These are phyloP conservation scores for Peniophora sp. DNA, from an alignment of 1,284 basidiomycete species.

Conservation along the genomic window DNA sequence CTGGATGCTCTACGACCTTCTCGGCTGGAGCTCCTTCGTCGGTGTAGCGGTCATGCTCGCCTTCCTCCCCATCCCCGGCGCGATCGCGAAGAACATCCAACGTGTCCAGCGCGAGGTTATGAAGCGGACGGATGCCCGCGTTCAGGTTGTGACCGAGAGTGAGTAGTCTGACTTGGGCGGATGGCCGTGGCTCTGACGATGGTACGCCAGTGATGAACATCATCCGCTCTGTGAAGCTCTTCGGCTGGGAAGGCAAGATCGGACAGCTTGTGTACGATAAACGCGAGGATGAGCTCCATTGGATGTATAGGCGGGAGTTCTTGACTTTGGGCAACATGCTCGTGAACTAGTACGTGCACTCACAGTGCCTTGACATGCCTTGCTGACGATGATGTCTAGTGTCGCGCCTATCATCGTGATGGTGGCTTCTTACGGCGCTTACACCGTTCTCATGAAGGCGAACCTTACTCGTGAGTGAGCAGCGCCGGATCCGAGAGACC, in stretches of 20 bases:
- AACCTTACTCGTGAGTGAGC: conserved; percentile 20
- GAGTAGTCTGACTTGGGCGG: conserved; percentile 9
- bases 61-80: conserved; percentile 43
- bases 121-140: conserved; percentile 39
- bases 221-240: conserved; percentile 50
- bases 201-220: conserved; percentile 26
- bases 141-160: conserved; percentile 43
- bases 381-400: conserved; percentile 17
- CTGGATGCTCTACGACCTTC: not conserved
- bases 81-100: conserved; percentile 21
- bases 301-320: conserved; percentile 33
- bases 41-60: conserved; percentile 47
- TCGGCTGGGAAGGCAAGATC: conserved; percentile 48
- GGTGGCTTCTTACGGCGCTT: conserved; percentile 1
- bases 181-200: not conserved
- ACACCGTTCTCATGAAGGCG: conserved; percentile 27
- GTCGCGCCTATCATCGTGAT: conserved; percentile 44
- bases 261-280: conserved; percentile 34
- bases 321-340: conserved; percentile 30
- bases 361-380: too few species aligned
- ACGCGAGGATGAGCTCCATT: conserved; percentile 48
- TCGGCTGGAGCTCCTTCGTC: conserved; percentile 28
- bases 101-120: conserved; percentile 21
- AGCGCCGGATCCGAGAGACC: conserved; percentile 9
- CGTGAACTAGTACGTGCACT: conserved; percentile 11